Evolutionary conservation across 1,139 yeast species (phyloP).

Genomic region (Blastobotrys raffinosifermentans): DNA sequence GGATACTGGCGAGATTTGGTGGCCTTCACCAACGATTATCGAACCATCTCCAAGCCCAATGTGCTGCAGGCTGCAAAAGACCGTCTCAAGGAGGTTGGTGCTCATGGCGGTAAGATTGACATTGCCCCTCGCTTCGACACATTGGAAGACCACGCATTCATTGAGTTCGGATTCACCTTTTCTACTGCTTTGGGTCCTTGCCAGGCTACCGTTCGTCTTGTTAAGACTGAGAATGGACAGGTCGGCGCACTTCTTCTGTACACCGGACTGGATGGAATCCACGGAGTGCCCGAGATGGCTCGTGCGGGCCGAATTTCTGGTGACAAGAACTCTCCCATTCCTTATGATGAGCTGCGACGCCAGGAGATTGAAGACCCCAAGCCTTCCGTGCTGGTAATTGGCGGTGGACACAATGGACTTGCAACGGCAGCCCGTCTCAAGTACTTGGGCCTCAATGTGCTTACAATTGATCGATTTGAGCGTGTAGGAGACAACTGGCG

Average conservation of each 20-base stretch:
- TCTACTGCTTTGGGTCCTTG: conserved; percentile 13
- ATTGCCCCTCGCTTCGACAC: conserved; percentile 11
- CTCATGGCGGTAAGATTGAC: conserved; percentile 8
- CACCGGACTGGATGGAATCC: conserved; percentile 36
- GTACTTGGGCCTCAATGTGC: conserved; percentile 36
- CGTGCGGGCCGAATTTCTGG: conserved; percentile 36
- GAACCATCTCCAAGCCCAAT: conserved; percentile 17
- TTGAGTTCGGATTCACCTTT: conserved; percentile 15
- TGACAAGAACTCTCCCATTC: conserved; percentile 7
- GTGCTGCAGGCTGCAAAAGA: conserved; percentile 19
- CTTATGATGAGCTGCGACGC: conserved; percentile 19
- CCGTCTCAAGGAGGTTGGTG: conserved; percentile 11
- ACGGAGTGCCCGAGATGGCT: conserved; percentile 32
- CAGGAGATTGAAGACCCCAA: conserved; percentile 24
- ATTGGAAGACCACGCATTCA: conserved; percentile 12
- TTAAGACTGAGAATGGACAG: conserved; percentile 23
- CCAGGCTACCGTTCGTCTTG: conserved; percentile 11
- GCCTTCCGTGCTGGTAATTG: conserved; percentile 40
- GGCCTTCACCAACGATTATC: conserved; percentile 20
- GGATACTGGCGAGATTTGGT: conserved; percentile 21
- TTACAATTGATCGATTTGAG: conserved; percentile 36
- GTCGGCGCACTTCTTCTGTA: conserved; percentile 34
- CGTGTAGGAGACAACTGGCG: conserved; percentile 45
- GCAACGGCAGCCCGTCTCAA: conserved; percentile 40
- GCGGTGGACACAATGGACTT: conserved; percentile 44